These are phyloP conservation scores for Axilococcus clingmanii DNA, from an alignment of 139 green algal genomes.

Conservation along the genomic window DNA sequence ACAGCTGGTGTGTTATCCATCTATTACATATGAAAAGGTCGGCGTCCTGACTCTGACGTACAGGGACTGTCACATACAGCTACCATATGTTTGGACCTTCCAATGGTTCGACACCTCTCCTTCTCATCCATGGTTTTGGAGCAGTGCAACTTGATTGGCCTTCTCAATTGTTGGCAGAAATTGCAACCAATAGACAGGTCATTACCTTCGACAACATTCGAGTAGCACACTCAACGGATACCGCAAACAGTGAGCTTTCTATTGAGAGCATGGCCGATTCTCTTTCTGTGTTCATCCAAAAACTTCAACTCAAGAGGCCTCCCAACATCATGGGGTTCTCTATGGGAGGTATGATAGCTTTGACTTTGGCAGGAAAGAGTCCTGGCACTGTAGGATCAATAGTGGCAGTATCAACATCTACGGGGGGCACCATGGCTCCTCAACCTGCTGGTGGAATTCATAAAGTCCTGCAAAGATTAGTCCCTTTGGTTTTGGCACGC, in stretches of 20 bases:
- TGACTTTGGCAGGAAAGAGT: background rate
- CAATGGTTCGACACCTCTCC: background rate
- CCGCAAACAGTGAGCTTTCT: background rate
- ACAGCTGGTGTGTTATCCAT: too few relatives aligned
- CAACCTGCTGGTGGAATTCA: background rate
- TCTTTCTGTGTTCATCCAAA: background rate
- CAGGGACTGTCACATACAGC: background rate
- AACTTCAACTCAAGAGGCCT: background rate
- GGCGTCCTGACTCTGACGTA: background rate
- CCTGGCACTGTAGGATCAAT: background rate
- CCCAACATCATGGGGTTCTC: background rate
- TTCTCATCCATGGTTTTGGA: slow-evolving; percentile 8
- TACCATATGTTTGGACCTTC: slow-evolving; percentile 5
- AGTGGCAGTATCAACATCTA: background rate
- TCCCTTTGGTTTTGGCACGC: too few relatives aligned
- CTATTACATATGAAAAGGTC: too few relatives aligned
- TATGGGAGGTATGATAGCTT: background rate
- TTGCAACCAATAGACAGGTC: background rate
- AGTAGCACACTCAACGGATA: background rate
- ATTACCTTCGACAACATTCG: slow-evolving; percentile 4
- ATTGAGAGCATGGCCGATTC: slow-evolving; percentile 1
- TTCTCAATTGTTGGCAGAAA: background rate
- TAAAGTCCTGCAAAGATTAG: background rate
- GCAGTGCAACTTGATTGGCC: slow-evolving; percentile 2
- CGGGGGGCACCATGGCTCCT: background rate